Conservation (phyloP, 441 rosid species). For the Sinapis alba region DNA sequence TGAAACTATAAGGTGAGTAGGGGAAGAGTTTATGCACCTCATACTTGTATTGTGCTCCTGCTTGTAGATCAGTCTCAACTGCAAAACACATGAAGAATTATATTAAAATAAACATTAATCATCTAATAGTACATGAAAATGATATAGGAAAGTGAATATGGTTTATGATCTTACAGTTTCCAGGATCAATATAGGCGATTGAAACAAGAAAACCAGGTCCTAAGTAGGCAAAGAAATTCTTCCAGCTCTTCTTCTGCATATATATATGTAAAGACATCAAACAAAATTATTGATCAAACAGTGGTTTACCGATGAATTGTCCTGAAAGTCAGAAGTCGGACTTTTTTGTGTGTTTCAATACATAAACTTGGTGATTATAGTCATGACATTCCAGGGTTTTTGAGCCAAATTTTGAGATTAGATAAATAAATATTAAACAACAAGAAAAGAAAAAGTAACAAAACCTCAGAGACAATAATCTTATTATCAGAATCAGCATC, state of each 20-base stretch:
- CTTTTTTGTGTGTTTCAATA: too few species aligned
- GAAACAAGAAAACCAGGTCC: conserved; percentile 95
- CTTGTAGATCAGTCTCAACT: conserved; percentile 96
- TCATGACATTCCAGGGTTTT: background rate
- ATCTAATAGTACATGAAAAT: conserved; percentile 1
- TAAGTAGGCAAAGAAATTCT: background rate
- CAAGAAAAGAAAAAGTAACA: background rate
- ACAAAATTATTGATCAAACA: background rate
- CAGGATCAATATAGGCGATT: conserved; percentile 96
- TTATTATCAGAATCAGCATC: conserved; percentile 48
- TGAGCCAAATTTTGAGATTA: conserved; percentile 1
- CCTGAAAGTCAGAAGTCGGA: too few species aligned
- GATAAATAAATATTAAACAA: background rate
- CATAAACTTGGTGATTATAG: background rate
- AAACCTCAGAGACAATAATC: conserved; percentile 78
- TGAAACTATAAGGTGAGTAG: background rate
- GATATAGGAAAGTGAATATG: background rate
- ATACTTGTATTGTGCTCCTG: conserved; percentile 88
- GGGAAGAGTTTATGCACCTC: conserved; percentile 48
- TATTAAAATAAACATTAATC: background rate
- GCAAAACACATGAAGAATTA: conserved; percentile 26
- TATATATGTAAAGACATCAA: background rate
- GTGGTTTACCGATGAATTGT: too few species aligned
- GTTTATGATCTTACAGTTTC: conserved; percentile 67
- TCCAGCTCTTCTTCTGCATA: background rate